Evolutionary conservation across 306 rosid species (phyloP).

Genomic region (Lagenaria siceraria): DNA sequence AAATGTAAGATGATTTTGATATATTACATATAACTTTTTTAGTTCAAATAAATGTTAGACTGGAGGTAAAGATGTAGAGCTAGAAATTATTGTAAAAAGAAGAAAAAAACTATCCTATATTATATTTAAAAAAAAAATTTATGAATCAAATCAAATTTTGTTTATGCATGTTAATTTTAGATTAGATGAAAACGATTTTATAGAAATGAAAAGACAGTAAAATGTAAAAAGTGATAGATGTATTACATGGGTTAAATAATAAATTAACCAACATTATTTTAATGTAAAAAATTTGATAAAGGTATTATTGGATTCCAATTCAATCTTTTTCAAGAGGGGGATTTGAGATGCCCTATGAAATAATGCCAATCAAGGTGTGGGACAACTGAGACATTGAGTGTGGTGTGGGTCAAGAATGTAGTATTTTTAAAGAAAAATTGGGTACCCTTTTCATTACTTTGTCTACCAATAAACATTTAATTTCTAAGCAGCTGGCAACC

Average conservation of each 20-base stretch:
- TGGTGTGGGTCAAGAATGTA: background rate
- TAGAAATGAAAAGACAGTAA: too few relatives aligned
- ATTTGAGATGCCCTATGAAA: background rate
- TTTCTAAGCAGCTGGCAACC: background rate
- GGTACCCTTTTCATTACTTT: background rate
- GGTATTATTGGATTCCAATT: slow-evolving; percentile 5
- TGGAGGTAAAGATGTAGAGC: too few relatives aligned
- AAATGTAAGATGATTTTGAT: too few relatives aligned
- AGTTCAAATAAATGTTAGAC: too few relatives aligned
- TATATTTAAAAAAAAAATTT: too few relatives aligned
- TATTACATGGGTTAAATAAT: background rate
- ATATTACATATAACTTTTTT: too few relatives aligned
- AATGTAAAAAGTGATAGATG: background rate
- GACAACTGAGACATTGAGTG: background rate
- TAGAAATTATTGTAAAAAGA: too few relatives aligned
- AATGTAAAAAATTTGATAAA: background rate
- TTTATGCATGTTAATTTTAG: too few relatives aligned
- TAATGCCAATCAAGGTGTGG: slow-evolving; percentile 1
- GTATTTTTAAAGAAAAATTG: too few relatives aligned
- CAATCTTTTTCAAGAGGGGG: background rate
- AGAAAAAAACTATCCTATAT: too few relatives aligned
- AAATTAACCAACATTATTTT: background rate
- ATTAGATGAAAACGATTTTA: too few relatives aligned
- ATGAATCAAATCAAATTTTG: too few relatives aligned
- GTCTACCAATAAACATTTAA: background rate